Evolutionary conservation across 2,329 filamentous ascomycete species (phyloP).

Genomic region (Pleurostoma richardsiae): DNA sequence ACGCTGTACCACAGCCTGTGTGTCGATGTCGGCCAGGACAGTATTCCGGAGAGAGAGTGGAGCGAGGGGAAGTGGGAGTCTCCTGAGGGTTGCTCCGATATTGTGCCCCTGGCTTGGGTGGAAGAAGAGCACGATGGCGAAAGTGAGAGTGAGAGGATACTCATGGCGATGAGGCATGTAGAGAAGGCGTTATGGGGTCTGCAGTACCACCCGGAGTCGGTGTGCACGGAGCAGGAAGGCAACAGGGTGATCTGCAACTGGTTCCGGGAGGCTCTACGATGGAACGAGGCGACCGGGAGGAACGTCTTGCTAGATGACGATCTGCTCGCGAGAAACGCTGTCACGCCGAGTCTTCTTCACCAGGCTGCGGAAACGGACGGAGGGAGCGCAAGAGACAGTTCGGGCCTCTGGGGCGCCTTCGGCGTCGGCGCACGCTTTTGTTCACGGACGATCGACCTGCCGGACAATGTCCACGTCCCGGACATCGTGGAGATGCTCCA

Average conservation of each 20-base stretch:
- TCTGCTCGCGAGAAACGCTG: conserved; percentile 22
- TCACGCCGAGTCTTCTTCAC: conserved; percentile 26
- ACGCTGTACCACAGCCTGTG: conserved; percentile 72
- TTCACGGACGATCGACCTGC: conserved; percentile 36
- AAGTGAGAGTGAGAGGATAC: conserved; percentile 40
- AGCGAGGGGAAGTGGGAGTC: conserved; percentile 31
- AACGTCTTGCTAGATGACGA: conserved; percentile 7
- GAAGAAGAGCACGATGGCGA: conserved; percentile 34
- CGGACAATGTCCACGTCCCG: conserved; percentile 40
- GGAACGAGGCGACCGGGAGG: conserved; percentile 40
- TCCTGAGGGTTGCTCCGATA: conserved; percentile 25
- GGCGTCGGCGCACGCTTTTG: conserved; percentile 9
- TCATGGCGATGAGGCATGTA: conserved; percentile 73
- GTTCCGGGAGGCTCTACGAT: conserved; percentile 61
- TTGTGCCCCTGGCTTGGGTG: conserved; percentile 60
- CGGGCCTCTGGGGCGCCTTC: background rate
- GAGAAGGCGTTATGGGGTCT: conserved; percentile 76
- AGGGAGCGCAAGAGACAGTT: background rate
- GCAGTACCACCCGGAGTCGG: conserved; percentile 87
- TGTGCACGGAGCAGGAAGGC: conserved; percentile 70
- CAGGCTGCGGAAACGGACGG: conserved; percentile 4
- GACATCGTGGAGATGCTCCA: conserved; percentile 50
- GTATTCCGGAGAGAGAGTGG: conserved; percentile 28
- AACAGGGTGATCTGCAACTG: conserved; percentile 66
- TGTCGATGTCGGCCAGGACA: conserved; percentile 47